Conservation (phyloP, 2,329 filamentous ascomycete species). For the Keithomyces neogunnii region DNA sequence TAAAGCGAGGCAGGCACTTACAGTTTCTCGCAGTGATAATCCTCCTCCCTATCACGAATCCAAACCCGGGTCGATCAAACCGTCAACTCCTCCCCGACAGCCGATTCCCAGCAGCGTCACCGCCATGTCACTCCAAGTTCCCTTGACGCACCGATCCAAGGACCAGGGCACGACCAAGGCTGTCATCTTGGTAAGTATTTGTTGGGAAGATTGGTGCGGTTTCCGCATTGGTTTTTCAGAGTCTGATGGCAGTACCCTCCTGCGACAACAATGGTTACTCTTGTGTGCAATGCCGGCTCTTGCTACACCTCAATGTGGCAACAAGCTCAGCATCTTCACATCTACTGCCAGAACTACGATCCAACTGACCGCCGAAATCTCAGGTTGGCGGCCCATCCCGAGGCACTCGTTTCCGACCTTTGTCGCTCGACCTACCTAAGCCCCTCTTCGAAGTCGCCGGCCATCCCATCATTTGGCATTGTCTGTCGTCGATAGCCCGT, state of each 20-base stretch:
- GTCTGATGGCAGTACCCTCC: too few species aligned
- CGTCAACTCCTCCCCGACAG: slow-evolving; percentile 3
- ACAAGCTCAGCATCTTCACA: too few species aligned
- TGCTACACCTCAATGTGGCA: too few species aligned
- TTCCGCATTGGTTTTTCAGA: too few species aligned
- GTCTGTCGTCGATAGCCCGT: slow-evolving; percentile 82
- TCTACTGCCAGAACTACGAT: background rate
- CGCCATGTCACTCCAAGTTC: slow-evolving; percentile 49
- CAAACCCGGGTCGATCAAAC: background rate
- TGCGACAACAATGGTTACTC: background rate
- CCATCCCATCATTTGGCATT: slow-evolving; percentile 98
- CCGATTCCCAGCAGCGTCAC: slow-evolving; percentile 2
- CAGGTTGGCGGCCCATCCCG: slow-evolving; percentile 92
- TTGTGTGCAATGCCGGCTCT: background rate
- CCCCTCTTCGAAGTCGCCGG: slow-evolving; percentile 97
- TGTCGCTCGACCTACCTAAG: slow-evolving; percentile 95
- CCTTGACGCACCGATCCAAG: slow-evolving; percentile 38
- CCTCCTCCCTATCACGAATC: background rate
- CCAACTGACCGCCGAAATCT: slow-evolving; percentile 19
- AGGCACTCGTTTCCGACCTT: slow-evolving; percentile 89
- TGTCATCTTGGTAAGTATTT: slow-evolving; percentile 68
- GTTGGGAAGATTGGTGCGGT: too few species aligned
- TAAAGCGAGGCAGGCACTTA: too few species aligned
- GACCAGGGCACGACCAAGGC: slow-evolving; percentile 71
- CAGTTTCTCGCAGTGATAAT: too few species aligned